Percentiles rank a stretch among this genome's conserved stretches.
These are phyloP conservation scores for Mycosphaerella arachidis DNA, from an alignment of 2,329 filamentous ascomycete genomes.

Conservation along the genomic window DNA sequence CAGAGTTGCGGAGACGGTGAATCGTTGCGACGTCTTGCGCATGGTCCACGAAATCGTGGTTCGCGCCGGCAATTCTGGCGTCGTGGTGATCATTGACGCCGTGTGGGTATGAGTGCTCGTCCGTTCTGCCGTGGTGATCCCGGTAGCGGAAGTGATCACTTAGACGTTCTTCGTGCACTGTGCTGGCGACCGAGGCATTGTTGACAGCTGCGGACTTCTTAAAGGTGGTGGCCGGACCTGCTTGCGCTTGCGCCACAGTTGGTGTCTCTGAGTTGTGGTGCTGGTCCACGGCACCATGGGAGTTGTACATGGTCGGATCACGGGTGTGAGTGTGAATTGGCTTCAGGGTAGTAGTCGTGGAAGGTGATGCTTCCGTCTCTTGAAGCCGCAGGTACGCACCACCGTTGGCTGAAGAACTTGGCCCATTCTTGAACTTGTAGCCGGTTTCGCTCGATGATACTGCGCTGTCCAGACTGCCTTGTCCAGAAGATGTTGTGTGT, in stretches of 20 bases:
- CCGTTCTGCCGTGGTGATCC: constrained; percentile 25
- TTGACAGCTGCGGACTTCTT: constrained; percentile 1
- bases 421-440: constrained; percentile 8
- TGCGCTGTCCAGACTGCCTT: background rate
- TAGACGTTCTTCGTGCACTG: constrained; percentile 9
- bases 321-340: background rate
- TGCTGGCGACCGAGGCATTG: background rate
- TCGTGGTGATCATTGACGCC: background rate
- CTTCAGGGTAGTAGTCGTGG: background rate
- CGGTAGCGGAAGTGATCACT: constrained; percentile 19
- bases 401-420: constrained; percentile 22
- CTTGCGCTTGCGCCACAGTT: background rate
- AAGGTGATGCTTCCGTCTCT: constrained; percentile 3
- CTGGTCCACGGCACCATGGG: background rate
- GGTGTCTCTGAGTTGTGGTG: background rate
- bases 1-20: background rate
- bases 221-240: background rate
- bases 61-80: background rate
- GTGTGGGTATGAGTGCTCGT: background rate
- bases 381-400: constrained; percentile 24
- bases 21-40: too few species aligned
- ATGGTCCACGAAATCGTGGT: too few species aligned
- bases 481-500: too few species aligned
- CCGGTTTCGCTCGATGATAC: background rate
- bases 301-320: background rate